A percentile compares a stretch with the other conserved stretches of the same genome.
phyloP scores from a whole-genome alignment of 371 early-diverging fungal species.

The Zychaea mexicana region DNA sequence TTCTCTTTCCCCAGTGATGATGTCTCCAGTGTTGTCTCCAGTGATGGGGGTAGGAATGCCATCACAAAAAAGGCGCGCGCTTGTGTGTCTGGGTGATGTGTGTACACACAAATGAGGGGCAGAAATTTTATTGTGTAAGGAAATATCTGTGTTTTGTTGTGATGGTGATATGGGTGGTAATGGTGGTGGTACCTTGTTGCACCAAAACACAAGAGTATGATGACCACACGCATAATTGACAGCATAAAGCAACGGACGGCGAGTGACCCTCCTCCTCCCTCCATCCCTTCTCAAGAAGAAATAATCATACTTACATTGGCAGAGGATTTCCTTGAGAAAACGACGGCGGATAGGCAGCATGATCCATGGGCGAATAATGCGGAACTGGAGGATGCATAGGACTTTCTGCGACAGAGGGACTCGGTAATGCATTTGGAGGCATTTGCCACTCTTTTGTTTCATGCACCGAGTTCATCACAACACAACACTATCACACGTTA shows the following conservation, averaged over 20 bases:
- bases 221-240: constrained; percentile 28
- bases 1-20: too few species aligned
- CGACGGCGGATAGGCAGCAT: constrained; percentile 29
- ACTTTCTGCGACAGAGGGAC: constrained; percentile 26
- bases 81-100: too few species aligned
- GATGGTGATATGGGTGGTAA: too few species aligned
- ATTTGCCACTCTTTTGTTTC: constrained; percentile 46
- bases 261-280: too few species aligned
- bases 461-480: constrained; percentile 45
- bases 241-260: constrained; percentile 11
- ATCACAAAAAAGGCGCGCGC: too few species aligned
- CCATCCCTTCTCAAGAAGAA: not conserved
- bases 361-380: constrained; percentile 23
- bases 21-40: too few species aligned
- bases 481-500: too few species aligned
- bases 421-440: constrained; percentile 29
- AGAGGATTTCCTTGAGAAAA: constrained; percentile 35
- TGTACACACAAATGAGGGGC: too few species aligned
- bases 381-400: constrained; percentile 26
- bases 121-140: too few species aligned
- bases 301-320: constrained; percentile 33
- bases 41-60: too few species aligned
- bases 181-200: constrained; percentile 10
- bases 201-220: constrained; percentile 14
- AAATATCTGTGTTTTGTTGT: constrained; percentile 3